Evolutionary conservation across 1,139 yeast genomes (phyloP).

Genomic region (Magnusiomyces suaveolens): DNA sequence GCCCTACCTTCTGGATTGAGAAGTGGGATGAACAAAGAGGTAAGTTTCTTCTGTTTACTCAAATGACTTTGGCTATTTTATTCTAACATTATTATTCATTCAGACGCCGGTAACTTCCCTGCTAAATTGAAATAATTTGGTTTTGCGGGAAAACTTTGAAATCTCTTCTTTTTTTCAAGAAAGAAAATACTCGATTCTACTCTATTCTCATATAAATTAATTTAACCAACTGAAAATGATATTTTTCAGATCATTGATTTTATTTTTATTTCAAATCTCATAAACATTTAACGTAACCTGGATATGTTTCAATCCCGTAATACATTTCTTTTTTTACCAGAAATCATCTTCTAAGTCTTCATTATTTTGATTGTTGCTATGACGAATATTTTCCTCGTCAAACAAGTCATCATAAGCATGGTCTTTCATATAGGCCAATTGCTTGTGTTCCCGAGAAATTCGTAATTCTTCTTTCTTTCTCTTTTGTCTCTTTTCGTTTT

Average conservation of each 20-base stretch:
- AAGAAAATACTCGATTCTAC: background rate
- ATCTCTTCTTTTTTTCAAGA: background rate
- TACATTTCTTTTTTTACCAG: conserved; percentile 32
- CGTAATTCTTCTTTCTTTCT: conserved; percentile 23
- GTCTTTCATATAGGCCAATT: conserved; percentile 30
- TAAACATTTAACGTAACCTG: too few relatives aligned
- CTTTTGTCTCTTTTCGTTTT: conserved; percentile 32
- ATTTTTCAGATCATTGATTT: too few relatives aligned
- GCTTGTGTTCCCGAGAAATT: conserved; percentile 26
- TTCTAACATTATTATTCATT: conserved; percentile 10
- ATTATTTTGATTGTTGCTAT: conserved; percentile 44
- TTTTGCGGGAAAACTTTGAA: too few relatives aligned
- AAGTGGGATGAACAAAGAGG: conserved; percentile 92
- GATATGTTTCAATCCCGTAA: too few relatives aligned
- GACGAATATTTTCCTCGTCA: conserved; percentile 40
- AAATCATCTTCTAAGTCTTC: conserved; percentile 65
- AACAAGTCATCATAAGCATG: conserved; percentile 53
- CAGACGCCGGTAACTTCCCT: conserved; percentile 54
- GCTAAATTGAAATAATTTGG: conserved; percentile 40
- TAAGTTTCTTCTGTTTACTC: conserved; percentile 31
- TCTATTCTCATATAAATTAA: background rate
- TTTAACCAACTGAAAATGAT: too few relatives aligned
- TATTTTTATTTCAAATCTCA: background rate
- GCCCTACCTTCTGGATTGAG: conserved; percentile 89
- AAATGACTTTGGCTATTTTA: background rate